These are phyloP conservation scores for Solanum neorickii DNA, from an alignment of 257 asterid genomes.

Conservation along the genomic window DNA sequence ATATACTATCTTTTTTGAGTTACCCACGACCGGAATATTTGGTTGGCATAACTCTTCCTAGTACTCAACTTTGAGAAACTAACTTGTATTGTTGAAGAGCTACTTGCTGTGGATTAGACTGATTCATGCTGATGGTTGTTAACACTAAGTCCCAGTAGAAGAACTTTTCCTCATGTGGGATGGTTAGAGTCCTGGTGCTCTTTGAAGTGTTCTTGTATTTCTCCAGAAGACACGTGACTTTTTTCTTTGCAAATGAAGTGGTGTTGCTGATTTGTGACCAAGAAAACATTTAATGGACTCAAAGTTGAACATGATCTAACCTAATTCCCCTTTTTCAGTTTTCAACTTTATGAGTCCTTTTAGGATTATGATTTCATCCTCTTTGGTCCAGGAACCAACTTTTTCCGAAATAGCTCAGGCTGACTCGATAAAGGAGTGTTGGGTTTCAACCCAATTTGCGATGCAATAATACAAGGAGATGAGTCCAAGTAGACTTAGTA, in stretches of 20 bases:
- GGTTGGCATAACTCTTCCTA: neutral
- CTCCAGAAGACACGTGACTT: neutral
- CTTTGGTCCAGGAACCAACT: neutral
- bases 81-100: neutral
- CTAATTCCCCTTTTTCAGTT: neutral
- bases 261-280: neutral
- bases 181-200: neutral
- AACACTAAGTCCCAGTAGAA: neutral
- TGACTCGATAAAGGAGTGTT: too few relatives aligned
- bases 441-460: too few relatives aligned
- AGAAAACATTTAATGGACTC: neutral
- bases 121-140: neutral
- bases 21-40: neutral
- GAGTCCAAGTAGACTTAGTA: too few relatives aligned
- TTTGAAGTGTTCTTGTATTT: neutral
- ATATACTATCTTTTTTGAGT: neutral
- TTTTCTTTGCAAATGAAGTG: neutral
- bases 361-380: neutral
- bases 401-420: neutral
- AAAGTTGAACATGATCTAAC: neutral
- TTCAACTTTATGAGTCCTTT: neutral
- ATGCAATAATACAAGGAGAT: too few relatives aligned
- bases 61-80: neutral
- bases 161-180: neutral
- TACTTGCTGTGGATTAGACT: neutral